A percentile compares a stretch with the other conserved stretches of the same genome.
Evolutionary conservation across 164 flowering plant species (phyloP).

Genomic region (Cinnamomum chago): DNA sequence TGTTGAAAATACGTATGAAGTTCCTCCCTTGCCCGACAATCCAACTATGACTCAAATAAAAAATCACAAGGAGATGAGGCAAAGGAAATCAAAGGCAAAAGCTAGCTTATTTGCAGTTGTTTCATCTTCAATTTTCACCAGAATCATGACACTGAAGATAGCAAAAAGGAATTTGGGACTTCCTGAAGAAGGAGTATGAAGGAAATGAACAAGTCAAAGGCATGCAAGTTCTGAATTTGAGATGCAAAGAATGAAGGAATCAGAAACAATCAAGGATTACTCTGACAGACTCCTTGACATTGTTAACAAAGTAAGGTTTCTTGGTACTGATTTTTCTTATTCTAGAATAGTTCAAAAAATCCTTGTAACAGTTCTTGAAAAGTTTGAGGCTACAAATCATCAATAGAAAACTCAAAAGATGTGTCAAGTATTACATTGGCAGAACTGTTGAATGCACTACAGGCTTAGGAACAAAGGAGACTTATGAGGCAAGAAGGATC

Average conservation of each 20-base stretch:
- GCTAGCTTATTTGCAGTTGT: background rate
- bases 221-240: background rate
- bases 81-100: too few relatives aligned
- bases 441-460: constrained; percentile 1
- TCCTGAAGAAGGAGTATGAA: background rate
- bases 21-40: too few relatives aligned
- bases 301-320: constrained; percentile 3
- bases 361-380: constrained; percentile 2
- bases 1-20: too few relatives aligned
- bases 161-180: background rate
- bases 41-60: too few relatives aligned
- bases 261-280: constrained; percentile 2
- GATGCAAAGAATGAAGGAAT: background rate
- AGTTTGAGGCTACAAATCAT: constrained; percentile 1
- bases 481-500: constrained; percentile 3
- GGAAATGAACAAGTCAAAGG: background rate
- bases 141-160: background rate
- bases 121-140: background rate
- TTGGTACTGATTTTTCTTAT: background rate
- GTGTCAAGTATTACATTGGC: constrained; percentile 5
- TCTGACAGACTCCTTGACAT: constrained; percentile 3
- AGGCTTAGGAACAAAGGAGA: constrained; percentile 5
- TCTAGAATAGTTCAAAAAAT: background rate
- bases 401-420: background rate
- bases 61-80: too few relatives aligned